Evolutionary conservation across 75 land plant genomes (phyloP).

Genomic region (Isoetes taiwanensis): DNA sequence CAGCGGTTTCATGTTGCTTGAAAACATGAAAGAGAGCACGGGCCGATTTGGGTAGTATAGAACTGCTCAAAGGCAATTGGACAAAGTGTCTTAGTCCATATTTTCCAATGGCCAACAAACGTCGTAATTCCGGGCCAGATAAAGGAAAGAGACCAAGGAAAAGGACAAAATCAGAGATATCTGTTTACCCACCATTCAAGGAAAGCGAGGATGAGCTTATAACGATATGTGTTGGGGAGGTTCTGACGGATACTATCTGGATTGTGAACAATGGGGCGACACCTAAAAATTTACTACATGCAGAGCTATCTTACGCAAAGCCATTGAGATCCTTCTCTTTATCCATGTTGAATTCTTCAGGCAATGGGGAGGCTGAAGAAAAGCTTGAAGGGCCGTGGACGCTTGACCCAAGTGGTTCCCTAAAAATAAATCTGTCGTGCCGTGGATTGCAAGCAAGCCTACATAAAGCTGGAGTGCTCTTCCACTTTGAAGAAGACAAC

Average conservation of each 20-base stretch:
- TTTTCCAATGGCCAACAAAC: no score
- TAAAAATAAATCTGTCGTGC: conserved; percentile 52
- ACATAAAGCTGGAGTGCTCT: conserved; percentile 44
- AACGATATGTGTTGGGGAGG: conserved; percentile 26
- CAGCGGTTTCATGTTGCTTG: no score
- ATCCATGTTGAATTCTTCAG: conserved; percentile 30
- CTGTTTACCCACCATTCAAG: no score
- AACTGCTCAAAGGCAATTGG: no score
- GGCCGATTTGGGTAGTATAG: no score
- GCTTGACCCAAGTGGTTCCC: conserved; percentile 28
- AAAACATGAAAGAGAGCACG: no score
- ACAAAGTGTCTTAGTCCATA: no score
- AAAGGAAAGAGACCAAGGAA: no score
- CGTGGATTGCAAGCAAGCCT: conserved; percentile 43
- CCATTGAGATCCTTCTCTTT: conserved; percentile 32
- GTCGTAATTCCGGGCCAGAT: no score
- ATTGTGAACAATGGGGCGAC: conserved; percentile 34
- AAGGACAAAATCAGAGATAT: no score
- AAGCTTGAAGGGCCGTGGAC: conserved; percentile 35
- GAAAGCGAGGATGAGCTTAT: no score
- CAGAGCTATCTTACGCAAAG: conserved; percentile 29
- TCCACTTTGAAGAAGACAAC: conserved; percentile 37
- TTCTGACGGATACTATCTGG: conserved; percentile 15
- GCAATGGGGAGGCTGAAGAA: conserved; percentile 11
- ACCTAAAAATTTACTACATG: conserved; percentile 29